A percentile compares a stretch with the other conserved stretches of the same genome.
These are phyloP conservation scores for Mycena belliarum DNA, from an alignment of 768 basidiomycete genomes.

Conservation along the genomic window DNA sequence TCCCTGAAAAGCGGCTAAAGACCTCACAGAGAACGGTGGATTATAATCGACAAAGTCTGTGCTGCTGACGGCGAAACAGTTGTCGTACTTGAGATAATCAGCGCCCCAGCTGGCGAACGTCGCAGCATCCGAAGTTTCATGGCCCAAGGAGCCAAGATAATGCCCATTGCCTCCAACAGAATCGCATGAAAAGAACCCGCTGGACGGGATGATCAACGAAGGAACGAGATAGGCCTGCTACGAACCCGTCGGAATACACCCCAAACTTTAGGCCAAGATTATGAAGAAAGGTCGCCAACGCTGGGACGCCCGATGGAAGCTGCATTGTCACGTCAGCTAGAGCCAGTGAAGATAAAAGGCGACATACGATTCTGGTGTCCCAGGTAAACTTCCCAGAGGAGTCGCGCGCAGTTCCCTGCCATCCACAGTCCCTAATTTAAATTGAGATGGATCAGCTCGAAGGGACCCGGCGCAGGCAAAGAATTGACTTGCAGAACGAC, in stretches of 20 bases:
- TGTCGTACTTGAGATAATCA: conserved; percentile 51
- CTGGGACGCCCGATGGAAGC: conserved; percentile 40
- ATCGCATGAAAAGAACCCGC: conserved; percentile 48
- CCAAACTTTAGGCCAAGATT: conserved; percentile 52
- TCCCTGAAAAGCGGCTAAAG: not conserved
- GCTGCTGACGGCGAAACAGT: conserved; percentile 47
- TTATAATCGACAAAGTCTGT: conserved; percentile 49
- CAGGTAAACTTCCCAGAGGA: conserved; percentile 45
- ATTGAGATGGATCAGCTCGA: not conserved
- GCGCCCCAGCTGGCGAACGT: conserved; percentile 52
- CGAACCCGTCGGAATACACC: conserved; percentile 46
- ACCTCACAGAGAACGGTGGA: conserved; percentile 40
- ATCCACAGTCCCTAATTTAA: conserved; percentile 45
- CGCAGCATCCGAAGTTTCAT: conserved; percentile 48
- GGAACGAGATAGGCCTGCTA: not conserved
- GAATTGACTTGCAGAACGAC: conserved; percentile 39
- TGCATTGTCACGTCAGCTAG: not conserved
- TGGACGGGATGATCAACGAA: conserved; percentile 7
- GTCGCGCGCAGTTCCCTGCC: conserved; percentile 45
- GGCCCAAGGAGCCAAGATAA: conserved; percentile 46
- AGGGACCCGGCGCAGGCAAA: not conserved
- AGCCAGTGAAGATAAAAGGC: not conserved
- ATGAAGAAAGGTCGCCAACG: conserved; percentile 39
- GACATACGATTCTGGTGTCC: conserved; percentile 33
- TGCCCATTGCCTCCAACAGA: conserved; percentile 45